These are phyloP conservation scores for Coffea eugenioides DNA, from an alignment of 257 asterid species.

Conservation along the genomic window DNA sequence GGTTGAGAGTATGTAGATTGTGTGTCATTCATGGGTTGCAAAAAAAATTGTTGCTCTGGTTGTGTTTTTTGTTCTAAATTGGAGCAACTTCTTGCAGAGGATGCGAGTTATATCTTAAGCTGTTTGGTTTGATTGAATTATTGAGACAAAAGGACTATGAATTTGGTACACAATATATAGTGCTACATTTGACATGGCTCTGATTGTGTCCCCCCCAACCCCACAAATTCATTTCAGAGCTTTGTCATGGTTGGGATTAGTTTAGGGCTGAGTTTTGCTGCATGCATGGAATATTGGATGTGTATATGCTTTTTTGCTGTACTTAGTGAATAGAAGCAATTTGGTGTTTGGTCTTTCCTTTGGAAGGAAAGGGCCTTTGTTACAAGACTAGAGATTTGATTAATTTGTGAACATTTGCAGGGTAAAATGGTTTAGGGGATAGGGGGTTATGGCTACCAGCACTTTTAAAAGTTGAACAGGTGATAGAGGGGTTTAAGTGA, in stretches of 20 bases:
- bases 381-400: neutral
- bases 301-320: neutral
- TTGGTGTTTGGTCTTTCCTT: neutral
- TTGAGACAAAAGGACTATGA: neutral
- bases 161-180: no score
- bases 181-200: neutral
- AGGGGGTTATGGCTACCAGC: no score
- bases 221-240: neutral
- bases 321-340: neutral
- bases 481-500: no score
- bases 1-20: neutral
- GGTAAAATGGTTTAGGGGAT: no score
- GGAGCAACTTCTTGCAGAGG: conserved; percentile 7
- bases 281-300: neutral
- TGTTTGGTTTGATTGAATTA: conserved; percentile 6
- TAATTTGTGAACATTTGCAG: no score
- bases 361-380: neutral
- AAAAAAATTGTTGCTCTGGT: conserved; percentile 17
- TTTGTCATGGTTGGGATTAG: neutral
- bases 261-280: neutral
- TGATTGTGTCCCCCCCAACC: neutral
- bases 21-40: neutral
- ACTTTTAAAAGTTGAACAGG: no score
- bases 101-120: neutral
- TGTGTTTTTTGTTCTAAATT: conserved; percentile 19